These are phyloP conservation scores for Phlebiopsis flavidoalba DNA, from an alignment of 768 basidiomycete species.

Conservation along the genomic window DNA sequence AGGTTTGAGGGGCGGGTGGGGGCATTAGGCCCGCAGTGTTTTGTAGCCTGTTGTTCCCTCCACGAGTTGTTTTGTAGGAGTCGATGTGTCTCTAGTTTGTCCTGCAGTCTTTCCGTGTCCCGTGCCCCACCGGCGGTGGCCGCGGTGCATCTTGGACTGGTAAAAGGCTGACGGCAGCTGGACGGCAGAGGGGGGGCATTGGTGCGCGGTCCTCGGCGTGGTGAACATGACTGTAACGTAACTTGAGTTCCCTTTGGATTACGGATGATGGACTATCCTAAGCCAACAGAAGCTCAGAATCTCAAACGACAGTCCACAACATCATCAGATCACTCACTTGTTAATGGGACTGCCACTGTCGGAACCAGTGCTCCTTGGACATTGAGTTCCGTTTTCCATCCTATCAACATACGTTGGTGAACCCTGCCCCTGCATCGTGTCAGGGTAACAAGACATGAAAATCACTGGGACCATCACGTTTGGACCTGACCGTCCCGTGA, in stretches of 20 bases:
- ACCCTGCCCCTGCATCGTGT: neutral
- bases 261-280: conserved; percentile 30
- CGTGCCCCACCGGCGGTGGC: conserved; percentile 15
- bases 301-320: conserved; percentile 4
- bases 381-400: conserved; percentile 44
- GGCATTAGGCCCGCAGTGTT: neutral
- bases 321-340: conserved; percentile 16
- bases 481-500: conserved; percentile 36
- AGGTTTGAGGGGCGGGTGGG: too few species aligned
- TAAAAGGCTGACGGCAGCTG: conserved; percentile 33
- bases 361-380: conserved; percentile 42
- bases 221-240: conserved; percentile 37
- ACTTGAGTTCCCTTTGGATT: conserved; percentile 35
- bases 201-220: conserved; percentile 32
- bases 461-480: conserved; percentile 37
- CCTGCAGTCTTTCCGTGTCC: conserved; percentile 8
- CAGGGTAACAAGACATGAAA: neutral
- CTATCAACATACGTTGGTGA: conserved; percentile 21
- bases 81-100: neutral
- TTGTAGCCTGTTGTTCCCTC: neutral
- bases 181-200: conserved; percentile 35
- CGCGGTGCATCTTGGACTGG: conserved; percentile 21
- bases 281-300: conserved; percentile 14
- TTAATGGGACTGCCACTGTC: conserved; percentile 23
- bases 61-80: neutral